Evolutionary conservation across 164 flowering plant species (phyloP).

Genomic region (Vitis cinerea): DNA sequence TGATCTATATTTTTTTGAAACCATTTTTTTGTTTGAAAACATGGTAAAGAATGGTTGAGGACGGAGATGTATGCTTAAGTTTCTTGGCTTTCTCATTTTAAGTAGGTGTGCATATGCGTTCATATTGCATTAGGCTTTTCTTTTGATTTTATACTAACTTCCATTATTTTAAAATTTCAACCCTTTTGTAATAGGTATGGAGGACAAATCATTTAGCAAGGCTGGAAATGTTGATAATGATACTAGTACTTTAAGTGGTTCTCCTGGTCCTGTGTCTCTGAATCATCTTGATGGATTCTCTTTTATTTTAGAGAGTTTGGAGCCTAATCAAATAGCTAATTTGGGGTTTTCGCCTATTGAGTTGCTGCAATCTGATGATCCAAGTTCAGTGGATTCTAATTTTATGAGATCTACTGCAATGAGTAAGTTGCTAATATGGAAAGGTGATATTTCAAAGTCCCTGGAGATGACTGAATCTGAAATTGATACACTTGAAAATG

Average conservation of each 20-base stretch:
- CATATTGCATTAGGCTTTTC: neutral
- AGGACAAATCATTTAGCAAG: slow-evolving; percentile 55
- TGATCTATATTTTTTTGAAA: too few species aligned
- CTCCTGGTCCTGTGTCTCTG: slow-evolving; percentile 42
- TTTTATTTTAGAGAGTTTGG: slow-evolving; percentile 53
- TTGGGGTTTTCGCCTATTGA: slow-evolving; percentile 49
- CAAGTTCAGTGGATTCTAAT: slow-evolving; percentile 46
- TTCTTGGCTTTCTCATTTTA: too few species aligned
- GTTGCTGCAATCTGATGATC: slow-evolving; percentile 59
- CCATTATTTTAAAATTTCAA: neutral
- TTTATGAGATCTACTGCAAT: slow-evolving; percentile 51
- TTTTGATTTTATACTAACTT: too few species aligned
- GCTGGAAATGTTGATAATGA: slow-evolving; percentile 38
- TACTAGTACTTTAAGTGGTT: slow-evolving; percentile 42
- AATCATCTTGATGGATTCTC: slow-evolving; percentile 35
- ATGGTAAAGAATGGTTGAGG: too few species aligned
- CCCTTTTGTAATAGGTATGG: slow-evolving; percentile 44
- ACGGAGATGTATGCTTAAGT: too few species aligned
- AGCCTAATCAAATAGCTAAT: slow-evolving; percentile 33
- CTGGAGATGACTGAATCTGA: slow-evolving; percentile 79
- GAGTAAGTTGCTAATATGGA: slow-evolving; percentile 58
- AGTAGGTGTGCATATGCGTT: too few species aligned
- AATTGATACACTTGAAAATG: slow-evolving; percentile 81
- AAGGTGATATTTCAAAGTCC: slow-evolving; percentile 58
- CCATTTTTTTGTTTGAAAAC: too few species aligned